phyloP scores from a whole-genome alignment of 345 rosid species.

The Moricandia moricandioides region DNA sequence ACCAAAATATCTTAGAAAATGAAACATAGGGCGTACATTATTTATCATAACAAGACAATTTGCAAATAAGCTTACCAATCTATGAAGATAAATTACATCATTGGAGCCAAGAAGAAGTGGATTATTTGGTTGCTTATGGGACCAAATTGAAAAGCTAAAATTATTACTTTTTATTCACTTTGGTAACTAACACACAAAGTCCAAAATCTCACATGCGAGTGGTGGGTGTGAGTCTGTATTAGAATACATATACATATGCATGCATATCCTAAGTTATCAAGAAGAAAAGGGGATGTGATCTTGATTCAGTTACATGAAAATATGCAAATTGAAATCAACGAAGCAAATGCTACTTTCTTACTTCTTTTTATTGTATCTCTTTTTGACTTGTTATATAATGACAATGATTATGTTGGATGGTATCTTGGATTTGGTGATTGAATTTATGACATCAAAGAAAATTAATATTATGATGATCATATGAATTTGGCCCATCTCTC shows the following conservation, averaged over 20 bases:
- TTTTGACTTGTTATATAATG: slow-evolving; percentile 36
- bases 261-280: neutral
- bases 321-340: neutral
- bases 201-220: slow-evolving; percentile 10
- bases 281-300: slow-evolving; percentile 10
- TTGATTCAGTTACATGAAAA: slow-evolving; percentile 17
- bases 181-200: slow-evolving; percentile 31
- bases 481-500: slow-evolving; percentile 30
- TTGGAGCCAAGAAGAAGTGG: slow-evolving; percentile 7
- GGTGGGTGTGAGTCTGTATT: neutral
- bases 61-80: neutral
- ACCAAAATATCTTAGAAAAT: too few species aligned
- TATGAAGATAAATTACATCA: slow-evolving; percentile 14
- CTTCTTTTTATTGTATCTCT: neutral
- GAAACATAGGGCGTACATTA: too few species aligned
- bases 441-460: slow-evolving; percentile 35
- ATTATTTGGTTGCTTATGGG: neutral
- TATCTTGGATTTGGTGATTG: slow-evolving; percentile 35
- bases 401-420: slow-evolving; percentile 37
- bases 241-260: neutral
- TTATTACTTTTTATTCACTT: slow-evolving; percentile 10
- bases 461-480: slow-evolving; percentile 21
- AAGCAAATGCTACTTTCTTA: neutral
- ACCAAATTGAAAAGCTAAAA: slow-evolving; percentile 18
- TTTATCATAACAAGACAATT: neutral